Evolutionary conservation across 2,329 filamentous ascomycete species (phyloP), one percentile per base, ranked within the genome.

Genomic region (Neospermospora avenae): DNA sequence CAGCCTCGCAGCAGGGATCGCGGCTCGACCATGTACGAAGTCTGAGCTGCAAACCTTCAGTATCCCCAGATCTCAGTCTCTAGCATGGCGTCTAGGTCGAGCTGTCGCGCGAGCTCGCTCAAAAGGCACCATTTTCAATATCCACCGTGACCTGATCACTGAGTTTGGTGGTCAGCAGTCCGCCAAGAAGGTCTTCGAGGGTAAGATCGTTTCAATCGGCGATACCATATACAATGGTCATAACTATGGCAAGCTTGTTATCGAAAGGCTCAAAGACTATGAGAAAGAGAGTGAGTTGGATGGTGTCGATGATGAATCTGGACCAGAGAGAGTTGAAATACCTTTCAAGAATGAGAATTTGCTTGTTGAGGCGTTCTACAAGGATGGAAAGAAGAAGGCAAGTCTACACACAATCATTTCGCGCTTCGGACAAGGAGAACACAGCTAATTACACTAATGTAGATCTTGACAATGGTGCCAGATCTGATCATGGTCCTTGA

Each of bases 331-430:
- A 8, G 20, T 59, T 20, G 16, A 42, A 34, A 59, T 59, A 24
- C 49, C 57, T 7, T 59, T 59, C 31, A 55, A 53, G 20, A 59
- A 59, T 41, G 57, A 59, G 42, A 59, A 59, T 39, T n/a, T 58
- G 18, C 25, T 37, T 22, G 56, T 54, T 35, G 46, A 58, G 28
- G 46, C 35, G 13, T 35, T 20, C 20, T 52, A 58, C 11, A 39
- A 39, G 14, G 11, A 13, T 45, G 56, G 46, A 25, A 39, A 52
- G 46, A 45, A 39, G 25, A 52, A 52, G 24, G 56, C 53, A 45
- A 14, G 34, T 52, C 18, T 14, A 1, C 8, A 20, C 13, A n/a
- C 22, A 24, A 13, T 22, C 13, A 8, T 16, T 13, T n/a, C 11
- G 16, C 41, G 28, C 22, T 16, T 46, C 24, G 10, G 16, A 20